A percentile compares a stretch with the other conserved stretches of the same genome.
Conservation (phyloP, 1,284 basidiomycete species). For the Sporisorium reilianum region DNA sequence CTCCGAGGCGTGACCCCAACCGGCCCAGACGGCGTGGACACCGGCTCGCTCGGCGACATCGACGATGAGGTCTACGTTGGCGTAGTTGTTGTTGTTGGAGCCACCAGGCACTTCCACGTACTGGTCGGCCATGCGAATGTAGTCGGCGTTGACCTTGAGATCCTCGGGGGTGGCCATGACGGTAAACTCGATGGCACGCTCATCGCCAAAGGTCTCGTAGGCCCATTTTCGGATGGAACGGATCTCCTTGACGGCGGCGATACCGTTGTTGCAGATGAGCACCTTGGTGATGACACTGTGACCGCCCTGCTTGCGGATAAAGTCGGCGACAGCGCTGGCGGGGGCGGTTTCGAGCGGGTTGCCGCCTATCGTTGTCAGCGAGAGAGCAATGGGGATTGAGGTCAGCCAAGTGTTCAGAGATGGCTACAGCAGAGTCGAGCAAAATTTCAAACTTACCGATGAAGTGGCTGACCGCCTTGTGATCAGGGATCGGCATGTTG, state of each 20-base stretch:
- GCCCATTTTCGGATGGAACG: slow-evolving; percentile 99
- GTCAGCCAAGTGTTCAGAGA: slow-evolving; percentile 8
- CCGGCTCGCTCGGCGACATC: slow-evolving; percentile 97
- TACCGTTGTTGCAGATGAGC: slow-evolving; percentile 76
- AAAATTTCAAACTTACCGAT: slow-evolving; percentile 53
- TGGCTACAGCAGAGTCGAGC: background rate
- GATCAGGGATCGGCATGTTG: slow-evolving; percentile 59
- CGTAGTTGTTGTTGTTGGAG: slow-evolving; percentile 99
- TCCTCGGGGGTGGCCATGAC: slow-evolving; percentile 99
- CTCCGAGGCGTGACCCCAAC: slow-evolving; percentile 99
- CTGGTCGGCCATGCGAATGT: slow-evolving; percentile 99
- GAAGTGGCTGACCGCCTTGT: slow-evolving; percentile 63
- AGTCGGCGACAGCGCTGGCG: slow-evolving; percentile 84
- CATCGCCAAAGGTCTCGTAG: slow-evolving; percentile 97
- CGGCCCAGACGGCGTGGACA: slow-evolving; percentile 99
- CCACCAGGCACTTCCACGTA: slow-evolving; percentile 99
- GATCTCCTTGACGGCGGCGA: slow-evolving; percentile 99
- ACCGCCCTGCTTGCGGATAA: slow-evolving; percentile 89
- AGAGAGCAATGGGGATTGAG: background rate
- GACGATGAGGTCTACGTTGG: slow-evolving; percentile 98
- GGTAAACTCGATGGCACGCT: slow-evolving; percentile 96
- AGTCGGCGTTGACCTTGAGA: slow-evolving; percentile 95
- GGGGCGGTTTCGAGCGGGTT: slow-evolving; percentile 88
- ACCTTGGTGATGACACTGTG: slow-evolving; percentile 99
- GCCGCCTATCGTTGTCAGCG: slow-evolving; percentile 79